phyloP scores from a whole-genome alignment of 2,329 filamentous ascomycete species.

The Alternaria novae-zelandiae region DNA sequence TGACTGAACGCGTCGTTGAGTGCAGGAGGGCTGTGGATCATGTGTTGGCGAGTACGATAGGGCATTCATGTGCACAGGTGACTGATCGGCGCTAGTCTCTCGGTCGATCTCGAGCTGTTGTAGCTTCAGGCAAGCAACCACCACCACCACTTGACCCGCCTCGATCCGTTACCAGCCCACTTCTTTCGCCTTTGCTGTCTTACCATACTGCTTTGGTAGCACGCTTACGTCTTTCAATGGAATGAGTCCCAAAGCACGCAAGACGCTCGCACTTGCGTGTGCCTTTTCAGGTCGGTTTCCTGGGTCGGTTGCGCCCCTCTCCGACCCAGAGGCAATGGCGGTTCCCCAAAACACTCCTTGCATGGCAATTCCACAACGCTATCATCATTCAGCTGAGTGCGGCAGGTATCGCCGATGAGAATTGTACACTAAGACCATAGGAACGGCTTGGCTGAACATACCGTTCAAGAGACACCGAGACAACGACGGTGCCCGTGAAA shows the following conservation, averaged over 20 bases:
- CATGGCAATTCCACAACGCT: not conserved
- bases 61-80: conserved; percentile 3
- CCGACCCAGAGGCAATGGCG: not conserved
- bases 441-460: not conserved
- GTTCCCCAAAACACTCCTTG: not conserved
- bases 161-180: conserved; percentile 1
- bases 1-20: conserved; percentile 8
- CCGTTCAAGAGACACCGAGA: not conserved
- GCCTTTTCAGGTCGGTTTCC: not conserved
- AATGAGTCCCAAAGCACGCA: not conserved
- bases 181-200: conserved; percentile 3
- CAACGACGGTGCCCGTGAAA: not conserved
- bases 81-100: conserved; percentile 11
- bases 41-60: conserved; percentile 2
- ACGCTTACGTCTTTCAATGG: not conserved
- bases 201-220: conserved; percentile 4
- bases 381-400: not conserved
- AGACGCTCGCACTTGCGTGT: not conserved
- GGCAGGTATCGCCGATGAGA: not conserved
- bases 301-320: not conserved
- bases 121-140: conserved; percentile 9
- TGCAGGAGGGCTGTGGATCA: conserved; percentile 3
- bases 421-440: not conserved
- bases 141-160: not conserved
- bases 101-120: conserved; percentile 1